phyloP scores from a whole-genome alignment of 2,329 filamentous ascomycete species.

The Trichoderma oligosporum region DNA sequence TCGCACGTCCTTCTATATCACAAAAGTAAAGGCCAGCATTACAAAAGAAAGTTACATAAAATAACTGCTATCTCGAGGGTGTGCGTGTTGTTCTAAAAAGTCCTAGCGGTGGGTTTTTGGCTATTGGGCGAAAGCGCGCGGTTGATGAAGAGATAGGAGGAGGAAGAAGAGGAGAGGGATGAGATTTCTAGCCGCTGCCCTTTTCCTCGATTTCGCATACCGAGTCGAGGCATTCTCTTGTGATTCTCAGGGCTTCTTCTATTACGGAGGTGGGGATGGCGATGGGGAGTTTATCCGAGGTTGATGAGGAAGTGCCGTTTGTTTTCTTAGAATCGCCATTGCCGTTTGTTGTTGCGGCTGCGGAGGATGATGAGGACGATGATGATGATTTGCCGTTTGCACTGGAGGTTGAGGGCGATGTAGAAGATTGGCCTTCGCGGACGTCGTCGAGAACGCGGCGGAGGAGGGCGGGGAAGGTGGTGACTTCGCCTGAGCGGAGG shows the following conservation, averaged over 20 bases:
- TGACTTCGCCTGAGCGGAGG: conserved; percentile 56
- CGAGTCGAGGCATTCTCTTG: conserved; percentile 55
- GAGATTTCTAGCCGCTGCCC: conserved; percentile 19
- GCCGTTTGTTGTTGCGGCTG: conserved; percentile 31
- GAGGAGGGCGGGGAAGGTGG: conserved; percentile 59
- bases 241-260: conserved; percentile 58
- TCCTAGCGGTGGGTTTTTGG: neutral
- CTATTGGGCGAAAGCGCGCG: neutral
- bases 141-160: neutral
- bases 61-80: neutral
- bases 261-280: conserved; percentile 58
- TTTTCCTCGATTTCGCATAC: conserved; percentile 41
- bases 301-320: conserved; percentile 27
- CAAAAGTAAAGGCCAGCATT: neutral
- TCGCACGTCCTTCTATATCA: neutral
- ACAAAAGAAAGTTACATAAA: neutral
- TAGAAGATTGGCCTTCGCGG: conserved; percentile 43
- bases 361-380: neutral
- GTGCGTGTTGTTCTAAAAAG: neutral
- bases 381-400: conserved; percentile 34
- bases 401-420: conserved; percentile 25
- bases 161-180: neutral
- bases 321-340: conserved; percentile 27
- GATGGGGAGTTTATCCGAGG: conserved; percentile 37
- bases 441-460: conserved; percentile 60